Evolutionary conservation across 768 basidiomycete species (phyloP).

Genomic region (Hirschioporus abietinus): DNA sequence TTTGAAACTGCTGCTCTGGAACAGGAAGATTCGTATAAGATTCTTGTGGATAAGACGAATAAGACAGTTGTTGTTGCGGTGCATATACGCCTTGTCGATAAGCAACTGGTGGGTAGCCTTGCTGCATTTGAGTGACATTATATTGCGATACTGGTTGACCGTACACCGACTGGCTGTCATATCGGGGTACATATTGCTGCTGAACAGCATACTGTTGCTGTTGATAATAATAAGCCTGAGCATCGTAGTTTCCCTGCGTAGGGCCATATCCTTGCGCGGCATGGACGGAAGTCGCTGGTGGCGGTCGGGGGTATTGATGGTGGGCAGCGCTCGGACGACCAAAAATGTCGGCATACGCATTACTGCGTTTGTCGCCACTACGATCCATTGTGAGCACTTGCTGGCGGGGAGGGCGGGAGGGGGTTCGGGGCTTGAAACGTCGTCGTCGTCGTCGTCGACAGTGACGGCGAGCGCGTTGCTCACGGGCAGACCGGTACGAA

Average conservation of each 20-base stretch:
- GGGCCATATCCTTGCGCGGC: constrained; percentile 29
- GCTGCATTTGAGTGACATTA: constrained; percentile 16
- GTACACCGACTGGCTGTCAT: constrained; percentile 15
- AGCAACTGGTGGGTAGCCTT: constrained; percentile 27
- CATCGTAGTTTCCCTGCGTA: constrained; percentile 28
- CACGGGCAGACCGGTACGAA: background rate
- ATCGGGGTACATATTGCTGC: constrained; percentile 23
- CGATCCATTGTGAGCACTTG: background rate
- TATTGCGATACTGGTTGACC: constrained; percentile 19
- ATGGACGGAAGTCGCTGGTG: constrained; percentile 19
- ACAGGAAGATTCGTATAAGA: constrained; percentile 33
- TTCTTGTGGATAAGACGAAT: constrained; percentile 16
- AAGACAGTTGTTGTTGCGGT: constrained; percentile 19
- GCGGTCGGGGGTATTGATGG: constrained; percentile 31
- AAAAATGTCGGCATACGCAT: constrained; percentile 86
- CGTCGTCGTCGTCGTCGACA: background rate
- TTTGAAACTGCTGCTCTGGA: constrained; percentile 37
- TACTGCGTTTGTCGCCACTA: constrained; percentile 58
- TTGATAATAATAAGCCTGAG: constrained; percentile 19
- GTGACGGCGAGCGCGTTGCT: background rate
- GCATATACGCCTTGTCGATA: constrained; percentile 14
- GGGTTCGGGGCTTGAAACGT: background rate
- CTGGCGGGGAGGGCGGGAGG: background rate
- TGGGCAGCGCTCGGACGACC: constrained; percentile 62
- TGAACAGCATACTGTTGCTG: constrained; percentile 22